Percentiles rank a stretch among this genome's conserved stretches.
Evolutionary conservation across 2,329 filamentous ascomycete species (phyloP).

Genomic region (Stagonosporopsis vannaccii): DNA sequence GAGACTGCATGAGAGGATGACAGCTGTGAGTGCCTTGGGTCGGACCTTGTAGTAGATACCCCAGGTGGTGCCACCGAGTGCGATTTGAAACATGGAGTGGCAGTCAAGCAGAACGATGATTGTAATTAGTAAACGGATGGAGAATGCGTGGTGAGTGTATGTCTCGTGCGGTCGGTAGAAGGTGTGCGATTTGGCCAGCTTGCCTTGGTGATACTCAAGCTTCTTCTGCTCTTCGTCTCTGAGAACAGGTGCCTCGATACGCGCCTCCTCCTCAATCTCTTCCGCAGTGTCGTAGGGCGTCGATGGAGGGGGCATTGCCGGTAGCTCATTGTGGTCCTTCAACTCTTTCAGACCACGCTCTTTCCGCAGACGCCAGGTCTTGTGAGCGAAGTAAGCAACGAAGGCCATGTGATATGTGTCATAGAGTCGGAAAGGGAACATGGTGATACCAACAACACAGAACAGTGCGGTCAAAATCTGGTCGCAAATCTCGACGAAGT

Average conservation of each 20-base stretch:
- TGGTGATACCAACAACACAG: constrained; percentile 67
- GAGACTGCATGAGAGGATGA: constrained; percentile 80
- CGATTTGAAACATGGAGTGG: constrained; percentile 81
- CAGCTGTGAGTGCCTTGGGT: constrained; percentile 77
- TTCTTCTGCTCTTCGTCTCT: constrained; percentile 69
- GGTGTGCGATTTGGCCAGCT: constrained; percentile 81
- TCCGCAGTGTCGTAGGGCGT: constrained; percentile 52
- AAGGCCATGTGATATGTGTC: constrained; percentile 90
- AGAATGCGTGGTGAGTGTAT: constrained; percentile 81
- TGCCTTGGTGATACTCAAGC: constrained; percentile 77
- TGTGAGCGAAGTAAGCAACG: constrained; percentile 73
- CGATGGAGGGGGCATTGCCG: constrained; percentile 52
- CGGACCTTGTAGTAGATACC: constrained; percentile 75
- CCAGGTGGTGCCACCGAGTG: constrained; percentile 80
- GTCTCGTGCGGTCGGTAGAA: constrained; percentile 92
- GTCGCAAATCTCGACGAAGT: constrained; percentile 62
- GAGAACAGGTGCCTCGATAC: constrained; percentile 65
- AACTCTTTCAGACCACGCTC: constrained; percentile 67
- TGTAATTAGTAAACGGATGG: constrained; percentile 74
- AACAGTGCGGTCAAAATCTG: constrained; percentile 68
- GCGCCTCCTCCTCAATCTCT: constrained; percentile 25
- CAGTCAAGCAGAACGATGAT: constrained; percentile 79
- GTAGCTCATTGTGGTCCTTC: constrained; percentile 73
- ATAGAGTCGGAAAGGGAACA: constrained; percentile 74
- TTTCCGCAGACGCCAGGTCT: constrained; percentile 70